Conservation (phyloP, 2,329 filamentous ascomycete genomes). For the Aspergillus quadricinctus region DNA sequence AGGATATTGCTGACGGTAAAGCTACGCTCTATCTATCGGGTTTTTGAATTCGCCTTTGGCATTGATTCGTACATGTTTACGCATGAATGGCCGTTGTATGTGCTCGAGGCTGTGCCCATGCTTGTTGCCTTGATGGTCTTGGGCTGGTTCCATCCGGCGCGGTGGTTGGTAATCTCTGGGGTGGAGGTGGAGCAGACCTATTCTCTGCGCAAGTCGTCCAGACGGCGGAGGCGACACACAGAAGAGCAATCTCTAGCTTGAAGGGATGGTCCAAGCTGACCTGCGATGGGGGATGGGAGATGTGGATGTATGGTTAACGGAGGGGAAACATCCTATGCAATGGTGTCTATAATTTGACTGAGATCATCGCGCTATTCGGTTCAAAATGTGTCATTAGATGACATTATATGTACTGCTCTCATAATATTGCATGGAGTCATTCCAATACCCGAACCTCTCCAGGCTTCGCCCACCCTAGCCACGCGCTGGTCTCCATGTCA, state of each 20-base stretch:
- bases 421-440: background rate
- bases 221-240: background rate
- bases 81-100: conserved; percentile 53
- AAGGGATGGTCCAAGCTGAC: too few species aligned
- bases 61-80: conserved; percentile 49
- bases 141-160: conserved; percentile 47
- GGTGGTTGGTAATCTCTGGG: conserved; percentile 29
- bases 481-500: background rate
- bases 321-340: background rate
- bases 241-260: background rate
- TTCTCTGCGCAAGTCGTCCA: background rate
- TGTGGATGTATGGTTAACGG: background rate
- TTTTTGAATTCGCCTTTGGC: conserved; percentile 51
- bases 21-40: conserved; percentile 51
- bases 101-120: conserved; percentile 47
- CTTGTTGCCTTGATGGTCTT: conserved; percentile 46
- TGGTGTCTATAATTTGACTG: background rate
- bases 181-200: conserved; percentile 1
- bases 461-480: background rate
- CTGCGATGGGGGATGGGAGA: too few species aligned
- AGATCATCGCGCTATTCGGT: background rate
- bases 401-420: background rate
- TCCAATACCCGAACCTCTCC: background rate
- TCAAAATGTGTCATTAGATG: background rate
- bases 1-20: conserved; percentile 13